Conservation (phyloP, 2,329 filamentous ascomycete genomes). For the Xylaria digitata region DNA sequence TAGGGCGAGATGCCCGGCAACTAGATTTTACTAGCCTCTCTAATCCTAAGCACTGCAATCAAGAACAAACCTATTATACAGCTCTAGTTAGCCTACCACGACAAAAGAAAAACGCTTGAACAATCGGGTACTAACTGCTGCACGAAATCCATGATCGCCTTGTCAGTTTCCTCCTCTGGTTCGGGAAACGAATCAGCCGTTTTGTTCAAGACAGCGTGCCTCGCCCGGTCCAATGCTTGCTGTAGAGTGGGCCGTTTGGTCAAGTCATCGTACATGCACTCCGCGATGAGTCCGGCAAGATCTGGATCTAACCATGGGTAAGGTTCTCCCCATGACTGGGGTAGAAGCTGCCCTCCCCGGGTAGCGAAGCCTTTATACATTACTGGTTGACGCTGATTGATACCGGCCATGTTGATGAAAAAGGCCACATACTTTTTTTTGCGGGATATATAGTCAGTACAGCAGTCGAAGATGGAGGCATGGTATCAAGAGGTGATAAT, state of each 20-base stretch:
- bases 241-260: slow-evolving; percentile 9
- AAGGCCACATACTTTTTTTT: slow-evolving; percentile 11
- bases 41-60: neutral
- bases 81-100: neutral
- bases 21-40: no score
- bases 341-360: slow-evolving; percentile 1
- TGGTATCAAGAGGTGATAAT: neutral
- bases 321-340: slow-evolving; percentile 4
- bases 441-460: neutral
- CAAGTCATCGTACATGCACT: slow-evolving; percentile 18
- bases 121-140: slow-evolving; percentile 8
- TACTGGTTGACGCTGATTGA: neutral
- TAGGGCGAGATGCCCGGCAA: no score
- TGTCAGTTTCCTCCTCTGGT: slow-evolving; percentile 19
- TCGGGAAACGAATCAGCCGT: slow-evolving; percentile 7
- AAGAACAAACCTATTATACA: slow-evolving; percentile 14
- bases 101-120: neutral
- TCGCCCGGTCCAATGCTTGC: slow-evolving; percentile 7
- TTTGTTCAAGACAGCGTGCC: slow-evolving; percentile 23
- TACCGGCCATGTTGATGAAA: slow-evolving; percentile 23
- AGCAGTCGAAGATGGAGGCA: neutral
- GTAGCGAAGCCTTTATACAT: slow-evolving; percentile 4
- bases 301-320: slow-evolving; percentile 21
- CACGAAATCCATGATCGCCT: slow-evolving; percentile 15
- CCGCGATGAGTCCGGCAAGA: slow-evolving; percentile 19